Evolutionary conservation across 139 green algal species (phyloP).

Genomic region (Monoraphidium neglectum): DNA sequence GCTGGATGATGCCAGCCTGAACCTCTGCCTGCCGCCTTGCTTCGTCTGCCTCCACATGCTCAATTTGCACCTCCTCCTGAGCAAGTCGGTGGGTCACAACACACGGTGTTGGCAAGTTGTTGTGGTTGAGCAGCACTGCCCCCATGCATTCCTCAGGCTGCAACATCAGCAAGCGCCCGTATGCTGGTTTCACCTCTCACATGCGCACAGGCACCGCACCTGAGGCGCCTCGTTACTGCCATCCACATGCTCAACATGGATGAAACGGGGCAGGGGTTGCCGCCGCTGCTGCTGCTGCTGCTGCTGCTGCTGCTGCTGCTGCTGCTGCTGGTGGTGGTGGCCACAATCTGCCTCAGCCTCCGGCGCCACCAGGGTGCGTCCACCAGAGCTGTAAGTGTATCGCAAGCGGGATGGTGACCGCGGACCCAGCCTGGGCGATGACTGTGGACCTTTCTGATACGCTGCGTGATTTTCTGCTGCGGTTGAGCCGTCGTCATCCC

Average conservation of each 20-base stretch:
- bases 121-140: background rate
- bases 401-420: no score
- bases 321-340: no score
- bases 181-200: background rate
- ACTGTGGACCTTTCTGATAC: no score
- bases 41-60: conserved; percentile 11
- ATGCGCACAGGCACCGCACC: background rate
- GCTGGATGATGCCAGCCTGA: conserved; percentile 15
- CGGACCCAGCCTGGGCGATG: no score
- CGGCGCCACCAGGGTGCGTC: no score
- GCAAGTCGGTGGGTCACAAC: background rate
- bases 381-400: no score
- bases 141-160: background rate
- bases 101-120: background rate
- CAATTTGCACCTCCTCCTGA: conserved; percentile 21
- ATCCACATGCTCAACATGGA: conserved; percentile 8
- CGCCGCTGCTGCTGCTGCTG: background rate
- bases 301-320: no score
- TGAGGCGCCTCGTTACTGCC: no score
- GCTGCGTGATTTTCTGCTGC: no score
- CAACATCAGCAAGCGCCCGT: background rate
- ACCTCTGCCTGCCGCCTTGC: conserved; percentile 5
- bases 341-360: no score
- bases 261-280: conserved; percentile 2
- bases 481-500: no score